These are phyloP conservation scores for Aotearoamyces nothofagi DNA, from an alignment of 2,329 filamentous ascomycete species.

Conservation along the genomic window DNA sequence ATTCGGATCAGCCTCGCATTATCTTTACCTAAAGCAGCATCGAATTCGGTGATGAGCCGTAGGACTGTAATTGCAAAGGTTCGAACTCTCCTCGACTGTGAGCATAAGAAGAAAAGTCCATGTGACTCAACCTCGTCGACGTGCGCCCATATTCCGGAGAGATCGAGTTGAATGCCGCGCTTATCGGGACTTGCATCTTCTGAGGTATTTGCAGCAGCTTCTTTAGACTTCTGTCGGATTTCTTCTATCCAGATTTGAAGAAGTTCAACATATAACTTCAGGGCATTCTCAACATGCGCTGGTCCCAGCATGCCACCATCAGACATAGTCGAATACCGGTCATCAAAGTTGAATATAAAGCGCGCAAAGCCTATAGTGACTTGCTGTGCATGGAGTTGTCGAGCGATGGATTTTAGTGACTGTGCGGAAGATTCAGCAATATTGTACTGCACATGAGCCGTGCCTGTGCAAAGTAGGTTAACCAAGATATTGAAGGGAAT, in stretches of 20 bases:
- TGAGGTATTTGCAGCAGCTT: slow-evolving; percentile 47
- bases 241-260: slow-evolving; percentile 97
- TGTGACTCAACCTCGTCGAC: slow-evolving; percentile 96
- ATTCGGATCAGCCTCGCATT: slow-evolving; percentile 73
- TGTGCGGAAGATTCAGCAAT: slow-evolving; percentile 87
- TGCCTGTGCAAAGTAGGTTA: slow-evolving; percentile 90
- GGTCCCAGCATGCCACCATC: slow-evolving; percentile 93
- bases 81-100: slow-evolving; percentile 79
- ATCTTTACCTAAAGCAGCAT: slow-evolving; percentile 67
- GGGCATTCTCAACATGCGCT: slow-evolving; percentile 85
- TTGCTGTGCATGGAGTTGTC: slow-evolving; percentile 83
- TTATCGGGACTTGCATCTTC: slow-evolving; percentile 52
- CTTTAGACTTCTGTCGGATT: slow-evolving; percentile 72
- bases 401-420: slow-evolving; percentile 87
- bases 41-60: slow-evolving; percentile 84
- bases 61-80: slow-evolving; percentile 86
- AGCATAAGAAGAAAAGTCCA: slow-evolving; percentile 92
- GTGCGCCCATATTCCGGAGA: slow-evolving; percentile 79
- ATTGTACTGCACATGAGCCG: slow-evolving; percentile 83
- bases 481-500: slow-evolving; percentile 90
- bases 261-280: slow-evolving; percentile 84
- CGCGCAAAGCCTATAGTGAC: slow-evolving; percentile 93
- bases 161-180: slow-evolving; percentile 62
- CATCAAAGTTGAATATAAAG: slow-evolving; percentile 98
- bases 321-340: slow-evolving; percentile 93